A percentile compares a stretch with the other conserved stretches of the same genome.
These are phyloP conservation scores for Fagus sylvatica DNA, from an alignment of 306 rosid genomes.

Conservation along the genomic window DNA sequence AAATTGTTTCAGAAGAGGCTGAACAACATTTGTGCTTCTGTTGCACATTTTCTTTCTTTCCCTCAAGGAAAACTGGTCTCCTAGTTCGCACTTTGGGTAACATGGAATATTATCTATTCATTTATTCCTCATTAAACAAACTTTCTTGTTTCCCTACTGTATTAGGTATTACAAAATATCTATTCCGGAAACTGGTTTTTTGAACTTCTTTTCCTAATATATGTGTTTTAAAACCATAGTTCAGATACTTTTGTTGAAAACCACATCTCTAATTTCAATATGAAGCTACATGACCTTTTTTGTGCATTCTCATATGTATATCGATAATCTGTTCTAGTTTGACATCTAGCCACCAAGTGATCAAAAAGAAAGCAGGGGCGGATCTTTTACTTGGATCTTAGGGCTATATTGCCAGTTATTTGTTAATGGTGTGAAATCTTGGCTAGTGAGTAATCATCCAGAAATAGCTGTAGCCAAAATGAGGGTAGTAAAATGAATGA, in stretches of 20 bases:
- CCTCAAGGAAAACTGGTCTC: not conserved
- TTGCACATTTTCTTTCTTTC: not conserved
- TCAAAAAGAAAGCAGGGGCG: no score
- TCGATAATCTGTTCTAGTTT: no score
- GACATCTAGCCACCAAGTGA: no score
- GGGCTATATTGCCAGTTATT: no score
- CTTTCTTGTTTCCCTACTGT: not conserved
- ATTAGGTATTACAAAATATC: not conserved
- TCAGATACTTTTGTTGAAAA: not conserved
- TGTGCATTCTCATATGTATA: no score
- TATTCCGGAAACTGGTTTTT: not conserved
- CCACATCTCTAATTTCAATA: no score
- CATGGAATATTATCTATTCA: not conserved
- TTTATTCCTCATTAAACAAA: not conserved
- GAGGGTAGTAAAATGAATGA: no score
- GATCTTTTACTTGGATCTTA: no score
- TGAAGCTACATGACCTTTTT: no score
- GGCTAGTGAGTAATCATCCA: no score
- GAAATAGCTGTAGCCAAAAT: no score
- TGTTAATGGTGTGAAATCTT: no score
- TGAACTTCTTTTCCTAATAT: not conserved
- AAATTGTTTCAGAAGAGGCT: not conserved
- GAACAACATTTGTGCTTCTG: not conserved
- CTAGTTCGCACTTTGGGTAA: not conserved
- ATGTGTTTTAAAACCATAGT: not conserved